Base-by-base conservation (phyloP, 139 green algal species). In the Yamagishiella unicocca region DNA sequence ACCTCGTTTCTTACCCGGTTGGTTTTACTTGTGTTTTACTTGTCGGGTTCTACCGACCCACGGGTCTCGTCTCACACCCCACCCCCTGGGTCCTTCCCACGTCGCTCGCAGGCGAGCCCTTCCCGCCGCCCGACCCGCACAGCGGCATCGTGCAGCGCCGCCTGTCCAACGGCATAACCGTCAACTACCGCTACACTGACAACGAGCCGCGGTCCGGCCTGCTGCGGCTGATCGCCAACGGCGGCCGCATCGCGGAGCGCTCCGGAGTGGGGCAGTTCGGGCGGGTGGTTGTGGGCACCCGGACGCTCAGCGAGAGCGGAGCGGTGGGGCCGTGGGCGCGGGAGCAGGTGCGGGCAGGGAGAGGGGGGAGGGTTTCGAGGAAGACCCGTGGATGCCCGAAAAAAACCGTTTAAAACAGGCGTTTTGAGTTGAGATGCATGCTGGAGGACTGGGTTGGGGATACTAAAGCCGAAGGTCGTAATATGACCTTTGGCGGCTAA, bases 121-220 rank as follows among this genome's bases (percentile, higher is more conserved):
- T 83, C 83, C 83, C 83, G 33, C 86, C 86, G 6, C 54, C 85
- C 40, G 92, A 95, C 70, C 71, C 86, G 0, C 43, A 64, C 82
- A 96, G 91, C 24, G 95, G 95, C 77, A 91, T 99, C 75, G 91
- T 97, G 61, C 97, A 97, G 91, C 93, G 95, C 17, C 90, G 93
- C 2, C 94, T 99, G 54, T 96, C 89, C 82, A 99, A 99, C 91
- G 98, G 98, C 72, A 95, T 99, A 38, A 46, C 82, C 14, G 64
- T 99, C 78, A 99, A 99, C 93, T 99, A 98, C 92, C 88, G 94
- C 50, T 43, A 95, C 81, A 95, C 89, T 0, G 92, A 97, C 89
- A 99, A 99, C 84, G 98, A 99, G 93, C 97, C 96, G 2, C 92
- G 93, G n/a, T 92, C 89, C 22, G 96, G 94, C 4, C 93, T 98